phyloP scores from a whole-genome alignment of 768 basidiomycete genomes.

The Sutorius australiensis region DNA sequence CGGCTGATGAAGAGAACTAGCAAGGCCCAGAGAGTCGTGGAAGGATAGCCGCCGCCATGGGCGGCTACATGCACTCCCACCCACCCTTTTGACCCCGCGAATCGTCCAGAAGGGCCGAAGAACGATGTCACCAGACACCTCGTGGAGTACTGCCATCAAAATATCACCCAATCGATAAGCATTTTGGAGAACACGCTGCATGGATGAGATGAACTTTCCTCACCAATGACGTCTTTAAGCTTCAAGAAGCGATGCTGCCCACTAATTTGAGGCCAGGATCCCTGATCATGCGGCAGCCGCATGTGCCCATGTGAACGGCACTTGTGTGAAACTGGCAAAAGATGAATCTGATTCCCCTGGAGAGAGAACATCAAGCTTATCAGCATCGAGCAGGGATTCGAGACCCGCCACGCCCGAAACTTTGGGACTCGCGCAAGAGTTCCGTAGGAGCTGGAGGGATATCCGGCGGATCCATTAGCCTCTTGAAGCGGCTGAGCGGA shows the following conservation, averaged over 20 bases:
- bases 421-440: too few relatives aligned
- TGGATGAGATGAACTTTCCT: conserved; percentile 9
- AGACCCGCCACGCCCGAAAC: too few relatives aligned
- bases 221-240: conserved; percentile 9
- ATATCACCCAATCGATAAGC: conserved; percentile 12
- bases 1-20: not conserved
- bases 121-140: not conserved
- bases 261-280: not conserved
- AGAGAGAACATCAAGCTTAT: not conserved
- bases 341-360: not conserved
- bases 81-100: not conserved
- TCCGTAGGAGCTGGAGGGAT: too few relatives aligned
- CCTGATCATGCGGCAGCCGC: conserved; percentile 17
- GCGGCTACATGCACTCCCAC: conserved; percentile 14
- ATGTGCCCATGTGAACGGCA: conserved; percentile 4
- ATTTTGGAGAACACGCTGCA: conserved; percentile 12
- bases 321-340: not conserved
- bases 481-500: too few relatives aligned
- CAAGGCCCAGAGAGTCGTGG: not conserved
- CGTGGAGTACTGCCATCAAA: conserved; percentile 5
- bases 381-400: conserved; percentile 6
- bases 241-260: conserved; percentile 7
- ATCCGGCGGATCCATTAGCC: too few relatives aligned
- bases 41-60: conserved; percentile 3
- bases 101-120: conserved; percentile 4